Conservation (phyloP, 306 rosid genomes). For the Cyamopsis tetragonoloba region DNA sequence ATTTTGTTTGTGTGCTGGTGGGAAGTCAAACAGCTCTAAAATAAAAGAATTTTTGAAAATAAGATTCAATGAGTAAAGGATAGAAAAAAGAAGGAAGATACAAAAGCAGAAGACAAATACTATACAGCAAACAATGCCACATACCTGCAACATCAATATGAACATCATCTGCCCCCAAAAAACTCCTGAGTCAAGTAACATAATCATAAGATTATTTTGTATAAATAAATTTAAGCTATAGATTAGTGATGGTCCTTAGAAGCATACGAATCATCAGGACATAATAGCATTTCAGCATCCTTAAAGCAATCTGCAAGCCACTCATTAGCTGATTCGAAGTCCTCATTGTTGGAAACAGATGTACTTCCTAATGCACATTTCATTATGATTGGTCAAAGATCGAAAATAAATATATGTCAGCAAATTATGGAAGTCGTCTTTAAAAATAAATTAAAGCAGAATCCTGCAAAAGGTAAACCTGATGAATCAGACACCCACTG, state of each 20-base stretch:
- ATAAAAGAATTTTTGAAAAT: neutral
- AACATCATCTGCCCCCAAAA: slow-evolving; percentile 45
- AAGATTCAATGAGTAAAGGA: neutral
- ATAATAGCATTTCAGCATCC: slow-evolving; percentile 58
- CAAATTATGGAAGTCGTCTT: neutral
- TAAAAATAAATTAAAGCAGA: neutral
- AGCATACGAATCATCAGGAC: slow-evolving; percentile 66
- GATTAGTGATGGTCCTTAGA: slow-evolving; percentile 22
- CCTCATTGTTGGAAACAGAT: slow-evolving; percentile 51
- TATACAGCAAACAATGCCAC: slow-evolving; percentile 15
- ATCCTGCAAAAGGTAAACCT: slow-evolving; percentile 47
- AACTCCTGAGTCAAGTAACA: slow-evolving; percentile 53
- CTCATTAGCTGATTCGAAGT: slow-evolving; percentile 56
- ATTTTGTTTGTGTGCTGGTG: slow-evolving; percentile 46
- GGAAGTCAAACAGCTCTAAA: slow-evolving; percentile 48
- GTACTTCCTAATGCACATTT: slow-evolving; percentile 42
- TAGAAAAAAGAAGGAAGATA: neutral
- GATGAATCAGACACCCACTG: slow-evolving; percentile 48
- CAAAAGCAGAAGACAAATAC: neutral
- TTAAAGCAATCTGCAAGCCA: slow-evolving; percentile 82
- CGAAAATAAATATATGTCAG: neutral
- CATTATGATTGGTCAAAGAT: slow-evolving; percentile 8
- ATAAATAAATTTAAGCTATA: neutral
- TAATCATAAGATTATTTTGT: slow-evolving; percentile 30
- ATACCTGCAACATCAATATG: slow-evolving; percentile 64